Evolutionary conservation across 192 early-diverging fungal genomes (phyloP).

Genomic region (Entrophospora sp.): DNA sequence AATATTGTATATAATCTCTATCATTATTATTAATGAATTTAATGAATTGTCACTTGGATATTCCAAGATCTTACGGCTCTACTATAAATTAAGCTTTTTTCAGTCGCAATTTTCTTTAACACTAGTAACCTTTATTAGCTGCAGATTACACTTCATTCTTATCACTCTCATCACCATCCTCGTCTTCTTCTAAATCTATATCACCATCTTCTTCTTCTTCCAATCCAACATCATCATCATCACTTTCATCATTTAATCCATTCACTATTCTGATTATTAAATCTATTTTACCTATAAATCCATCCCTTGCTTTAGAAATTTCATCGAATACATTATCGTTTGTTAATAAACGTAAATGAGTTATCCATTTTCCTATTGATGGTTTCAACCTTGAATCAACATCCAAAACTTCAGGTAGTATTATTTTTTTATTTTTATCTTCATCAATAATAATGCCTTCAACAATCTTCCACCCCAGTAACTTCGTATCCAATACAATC

Average conservation of each 20-base stretch:
- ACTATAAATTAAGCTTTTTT: no score
- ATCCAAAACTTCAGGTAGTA: constrained; percentile 3
- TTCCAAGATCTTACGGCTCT: constrained; percentile 8
- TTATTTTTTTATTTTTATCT: constrained; percentile 2
- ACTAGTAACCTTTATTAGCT: no score
- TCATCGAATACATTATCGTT: background rate
- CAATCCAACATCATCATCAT: background rate
- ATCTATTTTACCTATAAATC: constrained; percentile 6
- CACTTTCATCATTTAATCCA: background rate
- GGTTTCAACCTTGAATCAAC: background rate
- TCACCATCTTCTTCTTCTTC: background rate
- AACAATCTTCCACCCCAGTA: constrained; percentile 13
- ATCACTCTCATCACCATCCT: background rate
- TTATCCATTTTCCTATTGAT: background rate
- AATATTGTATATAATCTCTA: no score
- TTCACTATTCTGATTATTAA: background rate
- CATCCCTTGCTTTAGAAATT: background rate
- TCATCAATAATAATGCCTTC: background rate
- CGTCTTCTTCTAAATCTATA: no score
- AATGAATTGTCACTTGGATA: no score
- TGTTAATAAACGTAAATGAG: constrained; percentile 4
- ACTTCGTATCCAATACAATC: constrained; percentile 15
- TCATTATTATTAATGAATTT: no score
- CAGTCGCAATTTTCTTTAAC: no score
- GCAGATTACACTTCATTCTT: no score